Evolutionary conservation across 257 asterid genomes (phyloP).

Genomic region (Solanum corneliomulleri): DNA sequence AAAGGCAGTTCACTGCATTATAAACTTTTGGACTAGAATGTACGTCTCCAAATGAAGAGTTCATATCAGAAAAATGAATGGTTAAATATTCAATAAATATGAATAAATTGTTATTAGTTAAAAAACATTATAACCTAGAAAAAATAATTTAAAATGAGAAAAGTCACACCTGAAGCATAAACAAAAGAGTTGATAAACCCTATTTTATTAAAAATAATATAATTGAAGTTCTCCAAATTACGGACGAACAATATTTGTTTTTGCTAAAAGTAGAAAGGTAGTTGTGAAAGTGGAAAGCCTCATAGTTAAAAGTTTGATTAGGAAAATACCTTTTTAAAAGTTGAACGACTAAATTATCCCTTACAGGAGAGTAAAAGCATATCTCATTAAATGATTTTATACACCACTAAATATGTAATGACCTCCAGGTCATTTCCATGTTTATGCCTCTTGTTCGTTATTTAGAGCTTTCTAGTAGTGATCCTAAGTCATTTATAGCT

Average conservation of each 20-base stretch:
- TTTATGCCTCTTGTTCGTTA: too few relatives aligned
- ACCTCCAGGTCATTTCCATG: too few relatives aligned
- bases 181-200: not conserved
- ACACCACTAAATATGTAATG: not conserved
- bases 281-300: not conserved
- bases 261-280: not conserved
- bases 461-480: too few relatives aligned
- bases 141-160: too few relatives aligned
- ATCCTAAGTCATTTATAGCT: too few relatives aligned
- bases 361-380: too few relatives aligned
- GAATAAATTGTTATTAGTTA: not conserved
- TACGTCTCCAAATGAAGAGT: not conserved
- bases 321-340: not conserved
- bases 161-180: not conserved
- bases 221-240: not conserved
- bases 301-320: not conserved
- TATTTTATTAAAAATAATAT: too few relatives aligned
- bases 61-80: not conserved
- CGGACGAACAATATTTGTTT: not conserved
- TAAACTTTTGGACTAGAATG: not conserved
- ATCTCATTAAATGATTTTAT: not conserved
- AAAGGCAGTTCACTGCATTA: not conserved
- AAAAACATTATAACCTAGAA: not conserved
- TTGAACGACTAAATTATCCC: not conserved
- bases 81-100: too few relatives aligned